Percentiles rank a stretch among this genome's conserved stretches.
These are phyloP conservation scores for Aspergillus phoenicis DNA, from an alignment of 2,329 filamentous ascomycete species.

Conservation along the genomic window DNA sequence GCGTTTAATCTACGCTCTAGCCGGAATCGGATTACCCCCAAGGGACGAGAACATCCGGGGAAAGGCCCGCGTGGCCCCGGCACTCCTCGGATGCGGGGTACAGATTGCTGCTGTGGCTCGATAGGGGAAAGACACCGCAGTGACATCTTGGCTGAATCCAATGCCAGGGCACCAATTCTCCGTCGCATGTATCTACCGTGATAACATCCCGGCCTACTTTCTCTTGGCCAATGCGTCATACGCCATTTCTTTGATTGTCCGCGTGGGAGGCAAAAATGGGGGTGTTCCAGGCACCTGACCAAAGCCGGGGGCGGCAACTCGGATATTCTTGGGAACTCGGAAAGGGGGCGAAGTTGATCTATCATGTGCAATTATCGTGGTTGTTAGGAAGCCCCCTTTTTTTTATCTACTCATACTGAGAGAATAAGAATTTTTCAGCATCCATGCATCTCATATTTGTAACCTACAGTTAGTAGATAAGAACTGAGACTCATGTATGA, in stretches of 20 bases:
- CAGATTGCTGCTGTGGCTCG: slow-evolving; percentile 8
- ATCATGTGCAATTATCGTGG: slow-evolving; percentile 2
- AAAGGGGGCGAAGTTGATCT: background rate
- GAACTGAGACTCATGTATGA: background rate
- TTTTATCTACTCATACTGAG: background rate
- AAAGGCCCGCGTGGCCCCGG: slow-evolving; percentile 28
- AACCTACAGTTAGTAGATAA: background rate
- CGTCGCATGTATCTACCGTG: background rate
- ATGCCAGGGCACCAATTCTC: background rate
- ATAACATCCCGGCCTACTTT: background rate
- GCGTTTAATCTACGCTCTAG: background rate
- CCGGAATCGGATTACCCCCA: background rate
- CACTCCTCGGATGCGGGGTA: slow-evolving; percentile 29
- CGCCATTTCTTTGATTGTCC: background rate
- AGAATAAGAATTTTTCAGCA: no score
- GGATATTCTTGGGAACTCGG: slow-evolving; percentile 6
- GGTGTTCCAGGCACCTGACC: background rate
- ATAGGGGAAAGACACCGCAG: background rate
- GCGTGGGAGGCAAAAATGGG: slow-evolving; percentile 1
- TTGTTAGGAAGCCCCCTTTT: background rate
- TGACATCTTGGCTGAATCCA: background rate
- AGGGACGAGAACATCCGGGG: slow-evolving; percentile 18
- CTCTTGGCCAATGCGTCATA: background rate
- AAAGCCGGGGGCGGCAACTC: background rate
- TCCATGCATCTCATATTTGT: background rate